Evolutionary conservation across 495 filamentous ascomycete genomes (phyloP), one percentile per base, ranked within the genome.

Genomic region (Tuber magnatum): DNA sequence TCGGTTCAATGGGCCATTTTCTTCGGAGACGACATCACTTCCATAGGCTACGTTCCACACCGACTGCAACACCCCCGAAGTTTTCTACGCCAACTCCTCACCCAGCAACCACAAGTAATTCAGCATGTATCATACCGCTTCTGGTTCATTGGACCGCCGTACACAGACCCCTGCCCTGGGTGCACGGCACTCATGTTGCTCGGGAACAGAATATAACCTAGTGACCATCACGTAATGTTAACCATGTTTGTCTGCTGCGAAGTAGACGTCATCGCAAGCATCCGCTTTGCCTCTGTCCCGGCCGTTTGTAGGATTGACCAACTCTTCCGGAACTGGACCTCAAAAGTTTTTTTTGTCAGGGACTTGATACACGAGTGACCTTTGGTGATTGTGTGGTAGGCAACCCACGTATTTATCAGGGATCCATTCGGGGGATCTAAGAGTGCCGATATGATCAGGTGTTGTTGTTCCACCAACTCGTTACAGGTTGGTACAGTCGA

Each of bases 111-210:
- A 85, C 24, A 85, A 72, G 24, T 84, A n/a, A n/a, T n/a, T 77
- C 28, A 85, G 74, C 56, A 85, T 71, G 77, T 85, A 84, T n/a
- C n/a, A n/a, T n/a, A n/a, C 28, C 84, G 73, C 51, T 77, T 81
- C 65, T 81, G 72, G 3, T 75, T 77, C 43, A 69, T 73, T 24
- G 76, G 75, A 72, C 68, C 74, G 71, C 78, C 76, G 48, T 91
- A 85, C 70, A 85, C 83, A 76, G 90, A 91, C 71, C 86, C 88
- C 77, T 89, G 87, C 65, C 90, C 87, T 43, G 86, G 87, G 84
- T 94, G 92, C 74, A 93, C 86, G 71, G 92, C 83, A 43, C 87
- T 87, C 68, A 93, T 84, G 80, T 94, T 93, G 83, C 93, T 93
- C 83, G 91, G 87, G 82, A 90, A 91, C 78, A 89, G 89, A 75